These are phyloP conservation scores for Polyporus tsugae DNA, from an alignment of 1,284 basidiomycete species.

Conservation along the genomic window DNA sequence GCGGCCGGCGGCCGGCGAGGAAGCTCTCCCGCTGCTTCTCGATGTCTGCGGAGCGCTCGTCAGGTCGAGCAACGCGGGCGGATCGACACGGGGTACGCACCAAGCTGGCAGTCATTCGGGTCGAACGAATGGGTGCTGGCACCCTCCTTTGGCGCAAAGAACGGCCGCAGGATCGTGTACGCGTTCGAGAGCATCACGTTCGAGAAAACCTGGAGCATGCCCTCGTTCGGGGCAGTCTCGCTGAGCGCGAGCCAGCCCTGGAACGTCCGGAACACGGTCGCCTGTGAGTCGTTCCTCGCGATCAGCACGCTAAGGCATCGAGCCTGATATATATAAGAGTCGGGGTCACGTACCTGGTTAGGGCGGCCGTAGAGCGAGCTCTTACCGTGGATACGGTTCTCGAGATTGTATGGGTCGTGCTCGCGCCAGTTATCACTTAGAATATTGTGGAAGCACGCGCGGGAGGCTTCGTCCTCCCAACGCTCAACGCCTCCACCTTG, in stretches of 20 bases:
- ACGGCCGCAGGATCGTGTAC: slow-evolving; percentile 85
- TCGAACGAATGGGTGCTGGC: slow-evolving; percentile 54
- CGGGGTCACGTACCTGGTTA: slow-evolving; percentile 52
- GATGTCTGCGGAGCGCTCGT: slow-evolving; percentile 53
- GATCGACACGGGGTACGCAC: slow-evolving; percentile 45
- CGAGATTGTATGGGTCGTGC: slow-evolving; percentile 76
- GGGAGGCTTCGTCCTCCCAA: slow-evolving; percentile 83
- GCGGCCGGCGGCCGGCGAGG: slow-evolving; percentile 65
- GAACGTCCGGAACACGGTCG: slow-evolving; percentile 81
- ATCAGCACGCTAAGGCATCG: background rate
- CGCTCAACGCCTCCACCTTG: slow-evolving; percentile 81
- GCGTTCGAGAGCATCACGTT: slow-evolving; percentile 78
- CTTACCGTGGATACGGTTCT: slow-evolving; percentile 64
- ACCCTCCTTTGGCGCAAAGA: slow-evolving; percentile 70
- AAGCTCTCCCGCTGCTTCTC: slow-evolving; percentile 69
- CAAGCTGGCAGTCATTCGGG: slow-evolving; percentile 76
- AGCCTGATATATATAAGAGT: background rate
- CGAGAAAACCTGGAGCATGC: slow-evolving; percentile 86
- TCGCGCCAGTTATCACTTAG: slow-evolving; percentile 72
- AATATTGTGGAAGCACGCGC: slow-evolving; percentile 72
- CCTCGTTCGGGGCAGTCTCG: slow-evolving; percentile 77
- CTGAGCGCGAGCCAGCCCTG: slow-evolving; percentile 82
- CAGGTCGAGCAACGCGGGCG: background rate
- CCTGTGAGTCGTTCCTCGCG: slow-evolving; percentile 39
- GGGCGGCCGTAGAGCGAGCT: slow-evolving; percentile 68